These are phyloP conservation scores for Penicillium manginii DNA, from an alignment of 495 filamentous ascomycete species.

Conservation along the genomic window DNA sequence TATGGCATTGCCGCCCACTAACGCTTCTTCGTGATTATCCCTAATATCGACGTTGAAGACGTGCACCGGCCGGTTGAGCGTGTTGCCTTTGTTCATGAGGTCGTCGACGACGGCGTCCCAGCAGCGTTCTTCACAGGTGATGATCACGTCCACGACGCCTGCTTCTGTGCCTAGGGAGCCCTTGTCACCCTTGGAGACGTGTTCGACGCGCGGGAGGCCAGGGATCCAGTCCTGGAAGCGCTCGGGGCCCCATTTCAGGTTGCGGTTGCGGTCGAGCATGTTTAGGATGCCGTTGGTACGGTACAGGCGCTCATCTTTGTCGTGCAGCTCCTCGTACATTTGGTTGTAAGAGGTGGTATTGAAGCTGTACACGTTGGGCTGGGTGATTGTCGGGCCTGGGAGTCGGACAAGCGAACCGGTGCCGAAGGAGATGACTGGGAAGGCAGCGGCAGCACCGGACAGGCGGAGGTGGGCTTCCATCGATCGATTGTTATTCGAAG, in stretches of 20 bases:
- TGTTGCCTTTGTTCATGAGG: conserved; percentile 77
- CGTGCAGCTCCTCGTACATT: conserved; percentile 86
- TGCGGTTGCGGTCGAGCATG: conserved; percentile 92
- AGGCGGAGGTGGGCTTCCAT: conserved; percentile 98
- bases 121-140: conserved; percentile 97
- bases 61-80: conserved; percentile 89
- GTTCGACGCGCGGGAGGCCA: conserved; percentile 75
- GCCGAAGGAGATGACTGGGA: conserved; percentile 96
- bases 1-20: conserved; percentile 88
- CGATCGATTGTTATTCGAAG: conserved; percentile 95
- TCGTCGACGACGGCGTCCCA: conserved; percentile 99
- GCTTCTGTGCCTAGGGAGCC: conserved; percentile 82
- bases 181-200: conserved; percentile 60
- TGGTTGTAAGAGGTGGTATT: conserved; percentile 88
- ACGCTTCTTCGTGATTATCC: conserved; percentile 96
- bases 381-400: conserved; percentile 85
- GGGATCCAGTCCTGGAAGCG: conserved; percentile 98
- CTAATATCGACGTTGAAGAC: conserved; percentile 98
- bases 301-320: conserved; percentile 88
- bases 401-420: conserved; percentile 94
- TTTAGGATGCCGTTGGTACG: conserved; percentile 88
- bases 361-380: conserved; percentile 97
- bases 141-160: conserved; percentile 90
- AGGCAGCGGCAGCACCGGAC: conserved; percentile 67
- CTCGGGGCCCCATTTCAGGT: conserved; percentile 93